Base-by-base conservation (phyloP, 225 moss, liverwort and hornwort genomes). In the Sphagnum contortum region DNA sequence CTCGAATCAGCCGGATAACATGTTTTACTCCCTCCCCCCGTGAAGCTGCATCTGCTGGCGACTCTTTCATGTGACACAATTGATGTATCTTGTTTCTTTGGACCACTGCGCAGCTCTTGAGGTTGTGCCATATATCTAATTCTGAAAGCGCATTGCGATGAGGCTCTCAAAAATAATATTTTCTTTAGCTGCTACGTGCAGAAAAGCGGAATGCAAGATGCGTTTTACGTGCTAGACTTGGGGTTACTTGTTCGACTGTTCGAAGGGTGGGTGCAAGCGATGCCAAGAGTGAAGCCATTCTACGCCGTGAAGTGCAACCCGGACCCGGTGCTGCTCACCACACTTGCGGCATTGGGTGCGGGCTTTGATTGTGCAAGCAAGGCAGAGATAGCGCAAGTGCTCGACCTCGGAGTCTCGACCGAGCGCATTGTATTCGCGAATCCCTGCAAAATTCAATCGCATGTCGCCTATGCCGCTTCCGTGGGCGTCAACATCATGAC, bases 301-400 rank as follows among this genome's bases (percentile, higher is more conserved):
- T 81, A 81, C 51, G 71, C 74, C 12, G 77, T 77, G 9, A 77
- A 81, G 68, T 81, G 81, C 71, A 77, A 73, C 54, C 68, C 71
- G 3, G 81, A 81, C 57, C 55, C 52, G 0, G 65, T 61, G 4
- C 73, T 80, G 45, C 70, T 80, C 11, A 67, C 71, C 6, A 64
- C 72, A 52, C 57, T 80, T 5, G 73, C 67, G 5, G 73, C 64
- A 44, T 70, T 73, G 4, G 80, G 80, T 12, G 73, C 73, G 4
- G 76, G 80, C 13, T 74, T 80, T 51, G 80, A 80, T 56, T 73
- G 76, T 44, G 80, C 80, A 7, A 80, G 76, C 58, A 76, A 76
- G 57, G 60, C 71, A 3, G 80, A 80, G 65, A 62, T 75, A 4
- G 58, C 59, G 5, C 69, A 55, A 44, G 75, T 80, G 6, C 64